Evolutionary conservation across 768 basidiomycete genomes (phyloP).

Genomic region (Daedaleopsis sinensis): DNA sequence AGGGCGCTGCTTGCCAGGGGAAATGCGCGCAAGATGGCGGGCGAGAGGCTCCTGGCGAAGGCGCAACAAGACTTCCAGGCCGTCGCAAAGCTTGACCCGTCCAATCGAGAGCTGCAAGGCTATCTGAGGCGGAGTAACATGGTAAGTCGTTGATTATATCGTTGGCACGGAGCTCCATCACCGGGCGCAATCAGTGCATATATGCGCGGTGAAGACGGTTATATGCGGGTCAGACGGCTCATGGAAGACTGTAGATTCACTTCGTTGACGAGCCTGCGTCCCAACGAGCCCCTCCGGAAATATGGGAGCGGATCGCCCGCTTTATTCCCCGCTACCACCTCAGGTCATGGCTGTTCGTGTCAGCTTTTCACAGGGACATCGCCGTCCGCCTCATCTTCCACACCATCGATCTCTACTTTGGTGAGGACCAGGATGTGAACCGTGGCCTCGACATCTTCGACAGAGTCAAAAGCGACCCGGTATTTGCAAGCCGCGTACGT

Average conservation of each 20-base stretch:
- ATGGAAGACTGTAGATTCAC: slow-evolving; percentile 43
- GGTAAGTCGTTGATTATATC: slow-evolving; percentile 35
- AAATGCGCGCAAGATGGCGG: slow-evolving; percentile 57
- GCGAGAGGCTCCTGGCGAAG: slow-evolving; percentile 55
- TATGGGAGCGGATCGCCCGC: slow-evolving; percentile 68
- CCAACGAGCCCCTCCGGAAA: slow-evolving; percentile 62
- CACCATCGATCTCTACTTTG: slow-evolving; percentile 68
- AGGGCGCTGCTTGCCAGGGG: slow-evolving; percentile 61
- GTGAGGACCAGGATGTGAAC: slow-evolving; percentile 56
- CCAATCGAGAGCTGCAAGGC: slow-evolving; percentile 54
- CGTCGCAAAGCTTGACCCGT: slow-evolving; percentile 61
- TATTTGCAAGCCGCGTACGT: slow-evolving; percentile 62
- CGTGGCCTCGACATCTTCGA: slow-evolving; percentile 70
- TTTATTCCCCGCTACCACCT: slow-evolving; percentile 67
- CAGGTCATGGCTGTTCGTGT: slow-evolving; percentile 70
- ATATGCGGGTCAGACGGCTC: background rate
- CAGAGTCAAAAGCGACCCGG: slow-evolving; percentile 60
- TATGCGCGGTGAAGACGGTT: background rate
- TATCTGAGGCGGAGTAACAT: slow-evolving; percentile 51
- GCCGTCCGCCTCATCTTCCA: slow-evolving; percentile 67
- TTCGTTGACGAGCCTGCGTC: slow-evolving; percentile 59
- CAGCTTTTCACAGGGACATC: slow-evolving; percentile 64
- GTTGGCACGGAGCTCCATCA: no score
- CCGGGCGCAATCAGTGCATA: background rate
- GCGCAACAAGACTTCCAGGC: slow-evolving; percentile 68